These are phyloP conservation scores for Panicum virgatum DNA, from an alignment of 202 grass and related monocot genomes.

Conservation along the genomic window DNA sequence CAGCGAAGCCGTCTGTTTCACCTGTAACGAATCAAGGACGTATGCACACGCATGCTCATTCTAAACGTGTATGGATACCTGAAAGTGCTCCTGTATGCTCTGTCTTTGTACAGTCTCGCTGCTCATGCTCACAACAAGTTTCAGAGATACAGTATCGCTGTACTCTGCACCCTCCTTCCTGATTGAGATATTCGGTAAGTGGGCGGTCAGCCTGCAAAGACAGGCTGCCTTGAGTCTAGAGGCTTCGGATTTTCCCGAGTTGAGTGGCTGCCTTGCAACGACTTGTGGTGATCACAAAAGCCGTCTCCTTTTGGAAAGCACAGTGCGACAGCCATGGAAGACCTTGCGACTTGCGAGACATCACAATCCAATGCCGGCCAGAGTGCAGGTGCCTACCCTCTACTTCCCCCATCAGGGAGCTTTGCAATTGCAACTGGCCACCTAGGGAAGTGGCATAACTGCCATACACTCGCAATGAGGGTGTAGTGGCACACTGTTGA, in stretches of 20 bases:
- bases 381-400: background rate
- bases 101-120: background rate
- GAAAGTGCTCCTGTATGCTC: background rate
- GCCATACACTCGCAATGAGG: background rate
- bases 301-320: slow-evolving; percentile 3
- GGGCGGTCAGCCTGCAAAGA: background rate
- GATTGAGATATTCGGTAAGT: background rate
- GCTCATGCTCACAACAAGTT: background rate
- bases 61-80: background rate
- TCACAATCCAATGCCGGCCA: slow-evolving; percentile 28
- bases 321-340: background rate
- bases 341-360: slow-evolving; percentile 16
- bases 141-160: background rate
- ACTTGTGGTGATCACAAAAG: slow-evolving; percentile 19
- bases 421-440: slow-evolving; percentile 6
- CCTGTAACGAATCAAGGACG: background rate
- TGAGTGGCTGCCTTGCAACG: slow-evolving; percentile 20
- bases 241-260: slow-evolving; percentile 26
- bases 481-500: background rate
- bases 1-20: slow-evolving; percentile 22
- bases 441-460: slow-evolving; percentile 13
- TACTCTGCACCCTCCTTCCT: background rate
- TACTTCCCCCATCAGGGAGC: background rate
- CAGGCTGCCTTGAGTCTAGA: slow-evolving; percentile 2
- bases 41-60: background rate